Conservation (phyloP, 2,329 filamentous ascomycete genomes). For the Trichoderma sp. region DNA sequence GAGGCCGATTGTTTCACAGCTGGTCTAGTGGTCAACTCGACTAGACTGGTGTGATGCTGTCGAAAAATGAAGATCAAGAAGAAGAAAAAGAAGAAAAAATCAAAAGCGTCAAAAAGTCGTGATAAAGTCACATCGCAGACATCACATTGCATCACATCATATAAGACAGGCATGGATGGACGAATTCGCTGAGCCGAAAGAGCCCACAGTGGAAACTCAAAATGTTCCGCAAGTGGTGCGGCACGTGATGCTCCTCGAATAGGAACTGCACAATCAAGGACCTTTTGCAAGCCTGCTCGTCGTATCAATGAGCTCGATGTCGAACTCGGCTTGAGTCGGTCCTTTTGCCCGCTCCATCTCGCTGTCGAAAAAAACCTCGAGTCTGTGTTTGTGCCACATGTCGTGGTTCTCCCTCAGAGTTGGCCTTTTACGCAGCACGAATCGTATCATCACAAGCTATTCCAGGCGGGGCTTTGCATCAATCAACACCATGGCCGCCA, state of each 20-base stretch:
- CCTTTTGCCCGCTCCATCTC: conserved; percentile 5
- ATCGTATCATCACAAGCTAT: conserved; percentile 10
- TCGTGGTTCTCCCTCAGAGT: conserved; percentile 24
- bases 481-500: conserved; percentile 29
- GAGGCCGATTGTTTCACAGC: conserved; percentile 8
- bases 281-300: conserved; percentile 9
- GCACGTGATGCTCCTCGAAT: conserved; percentile 20
- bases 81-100: background rate
- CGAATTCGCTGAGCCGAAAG: conserved; percentile 10
- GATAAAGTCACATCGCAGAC: background rate
- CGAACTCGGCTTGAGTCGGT: conserved; percentile 18
- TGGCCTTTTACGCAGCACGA: conserved; percentile 12
- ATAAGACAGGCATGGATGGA: background rate
- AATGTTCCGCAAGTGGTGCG: background rate
- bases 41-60: background rate
- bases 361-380: background rate
- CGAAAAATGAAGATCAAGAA: background rate
- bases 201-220: conserved; percentile 8
- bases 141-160: background rate
- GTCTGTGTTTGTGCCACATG: conserved; percentile 21
- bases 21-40: background rate
- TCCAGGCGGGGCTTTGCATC: conserved; percentile 29
- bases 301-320: background rate
- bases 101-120: background rate
- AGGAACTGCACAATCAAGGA: conserved; percentile 7